Conservation (phyloP, 257 asterid species). For the Ilex aquifolium region DNA sequence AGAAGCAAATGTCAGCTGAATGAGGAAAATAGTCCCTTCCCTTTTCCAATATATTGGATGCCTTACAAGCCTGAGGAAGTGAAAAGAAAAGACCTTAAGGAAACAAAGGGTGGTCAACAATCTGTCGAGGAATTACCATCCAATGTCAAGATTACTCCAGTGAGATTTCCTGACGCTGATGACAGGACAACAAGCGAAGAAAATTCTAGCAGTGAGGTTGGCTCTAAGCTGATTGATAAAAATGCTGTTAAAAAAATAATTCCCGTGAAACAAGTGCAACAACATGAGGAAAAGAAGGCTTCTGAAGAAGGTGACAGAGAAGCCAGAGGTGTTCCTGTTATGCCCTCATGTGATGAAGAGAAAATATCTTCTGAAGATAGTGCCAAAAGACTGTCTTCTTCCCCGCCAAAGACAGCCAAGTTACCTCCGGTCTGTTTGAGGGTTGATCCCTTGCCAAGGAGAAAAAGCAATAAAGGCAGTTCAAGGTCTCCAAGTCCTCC, state of each 20-base stretch:
- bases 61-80: constrained; percentile 40
- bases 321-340: constrained; percentile 11
- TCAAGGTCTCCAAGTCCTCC: constrained; percentile 53
- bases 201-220: not conserved
- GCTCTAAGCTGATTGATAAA: constrained; percentile 16
- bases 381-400: constrained; percentile 20
- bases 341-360: constrained; percentile 2
- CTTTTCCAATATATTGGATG: constrained; percentile 54
- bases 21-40: constrained; percentile 20
- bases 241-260: constrained; percentile 12
- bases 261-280: constrained; percentile 46
- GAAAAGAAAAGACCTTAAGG: constrained; percentile 9
- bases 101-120: not conserved
- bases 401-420: constrained; percentile 48
- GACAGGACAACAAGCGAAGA: constrained; percentile 8
- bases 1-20: constrained; percentile 13
- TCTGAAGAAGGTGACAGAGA: constrained; percentile 5
- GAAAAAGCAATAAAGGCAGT: constrained; percentile 26
- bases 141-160: constrained; percentile 3
- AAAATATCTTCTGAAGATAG: constrained; percentile 16
- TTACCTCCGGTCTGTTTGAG: constrained; percentile 75
- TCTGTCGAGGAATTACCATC: not conserved
- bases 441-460: constrained; percentile 68
- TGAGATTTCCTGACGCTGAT: constrained; percentile 10
- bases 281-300: constrained; percentile 9